These are phyloP conservation scores for Fusarium napiforme DNA, from an alignment of 2,329 filamentous ascomycete genomes.

Conservation along the genomic window DNA sequence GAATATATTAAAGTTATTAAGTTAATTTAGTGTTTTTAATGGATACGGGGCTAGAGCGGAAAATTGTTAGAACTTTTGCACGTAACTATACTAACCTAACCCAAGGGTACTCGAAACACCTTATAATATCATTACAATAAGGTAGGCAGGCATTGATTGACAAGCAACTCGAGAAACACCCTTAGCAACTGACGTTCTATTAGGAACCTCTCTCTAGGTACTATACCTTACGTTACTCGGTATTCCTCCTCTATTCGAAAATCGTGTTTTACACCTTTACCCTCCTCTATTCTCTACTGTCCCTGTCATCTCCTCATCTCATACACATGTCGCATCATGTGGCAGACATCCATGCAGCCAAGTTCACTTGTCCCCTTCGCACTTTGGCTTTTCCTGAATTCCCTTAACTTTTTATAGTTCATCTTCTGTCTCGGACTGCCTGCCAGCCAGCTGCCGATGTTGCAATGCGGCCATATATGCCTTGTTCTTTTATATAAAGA, in stretches of 20 bases:
- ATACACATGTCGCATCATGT: neutral
- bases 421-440: neutral
- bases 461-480: neutral
- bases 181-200: neutral
- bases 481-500: neutral
- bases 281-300: neutral
- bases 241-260: neutral
- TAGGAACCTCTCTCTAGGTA: neutral
- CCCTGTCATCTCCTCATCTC: neutral
- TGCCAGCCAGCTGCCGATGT: neutral
- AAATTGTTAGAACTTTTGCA: too few relatives aligned
- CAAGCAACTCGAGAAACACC: neutral
- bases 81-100: neutral
- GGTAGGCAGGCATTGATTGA: neutral
- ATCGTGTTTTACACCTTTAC: too few relatives aligned
- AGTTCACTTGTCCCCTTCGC: neutral
- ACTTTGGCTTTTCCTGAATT: neutral
- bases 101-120: neutral
- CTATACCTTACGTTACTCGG: neutral
- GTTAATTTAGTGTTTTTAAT: too few relatives aligned
- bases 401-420: neutral
- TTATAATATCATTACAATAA: neutral
- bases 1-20: too few relatives aligned
- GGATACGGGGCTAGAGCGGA: too few relatives aligned
- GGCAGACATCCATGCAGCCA: neutral